phyloP scores from a whole-genome alignment of 306 rosid species.

The Gastrolobium bilobum region DNA sequence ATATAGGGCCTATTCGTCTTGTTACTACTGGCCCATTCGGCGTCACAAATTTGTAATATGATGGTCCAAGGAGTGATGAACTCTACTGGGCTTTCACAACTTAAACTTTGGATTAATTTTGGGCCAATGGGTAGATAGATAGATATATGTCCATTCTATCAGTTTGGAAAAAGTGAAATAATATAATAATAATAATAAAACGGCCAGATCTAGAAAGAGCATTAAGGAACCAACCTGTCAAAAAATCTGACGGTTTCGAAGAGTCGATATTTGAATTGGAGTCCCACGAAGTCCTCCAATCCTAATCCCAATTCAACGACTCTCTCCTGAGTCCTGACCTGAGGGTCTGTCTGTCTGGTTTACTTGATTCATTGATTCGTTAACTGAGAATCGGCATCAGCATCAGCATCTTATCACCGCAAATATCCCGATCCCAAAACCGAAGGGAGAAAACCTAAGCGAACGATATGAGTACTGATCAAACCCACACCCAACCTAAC shows the following conservation, averaged over 20 bases:
- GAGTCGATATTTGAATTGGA: conserved; percentile 42
- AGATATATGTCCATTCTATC: background rate
- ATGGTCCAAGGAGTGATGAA: too few species aligned
- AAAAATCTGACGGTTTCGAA: background rate
- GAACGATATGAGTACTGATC: conserved; percentile 34
- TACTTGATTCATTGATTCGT: too few species aligned
- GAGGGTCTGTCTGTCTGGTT: too few species aligned
- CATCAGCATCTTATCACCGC: too few species aligned
- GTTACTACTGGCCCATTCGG: too few species aligned
- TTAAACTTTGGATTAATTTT: too few species aligned
- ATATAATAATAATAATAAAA: background rate
- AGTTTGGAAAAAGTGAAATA: background rate
- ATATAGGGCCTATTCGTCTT: too few species aligned
- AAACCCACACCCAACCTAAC: conserved; percentile 3
- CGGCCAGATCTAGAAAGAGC: conserved; percentile 32
- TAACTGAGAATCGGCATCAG: background rate
- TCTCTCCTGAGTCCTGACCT: too few species aligned
- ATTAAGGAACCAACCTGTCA: background rate
- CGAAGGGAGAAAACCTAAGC: too few species aligned
- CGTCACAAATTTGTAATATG: too few species aligned
- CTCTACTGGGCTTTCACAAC: too few species aligned
- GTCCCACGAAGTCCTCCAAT: background rate
- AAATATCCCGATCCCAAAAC: background rate
- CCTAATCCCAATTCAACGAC: too few species aligned
- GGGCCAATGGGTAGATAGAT: background rate